Conservation (phyloP, 129 eudicot species). For the Saposhnikovia divaricata region DNA sequence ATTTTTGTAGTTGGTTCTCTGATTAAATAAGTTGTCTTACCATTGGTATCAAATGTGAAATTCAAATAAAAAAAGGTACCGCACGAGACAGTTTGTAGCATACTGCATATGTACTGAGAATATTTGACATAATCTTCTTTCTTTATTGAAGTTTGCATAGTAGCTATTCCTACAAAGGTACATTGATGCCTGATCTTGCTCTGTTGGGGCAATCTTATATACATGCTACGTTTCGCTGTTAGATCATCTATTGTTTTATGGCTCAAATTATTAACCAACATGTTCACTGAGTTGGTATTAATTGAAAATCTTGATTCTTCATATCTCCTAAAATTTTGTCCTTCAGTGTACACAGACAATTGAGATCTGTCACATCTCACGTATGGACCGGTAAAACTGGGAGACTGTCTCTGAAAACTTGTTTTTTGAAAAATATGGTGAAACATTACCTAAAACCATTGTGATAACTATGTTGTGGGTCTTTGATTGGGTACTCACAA, state of each 20-base stretch:
- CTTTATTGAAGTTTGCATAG: too few relatives aligned
- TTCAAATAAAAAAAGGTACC: neutral
- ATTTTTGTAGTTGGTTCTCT: too few relatives aligned
- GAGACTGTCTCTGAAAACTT: neutral
- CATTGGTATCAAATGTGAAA: neutral
- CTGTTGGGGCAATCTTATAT: neutral
- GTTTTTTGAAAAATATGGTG: neutral
- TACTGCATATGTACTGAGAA: neutral
- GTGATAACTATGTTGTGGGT: neutral
- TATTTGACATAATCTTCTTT: too few relatives aligned
- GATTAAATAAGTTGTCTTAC: too few relatives aligned
- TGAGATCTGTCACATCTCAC: neutral
- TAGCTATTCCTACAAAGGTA: neutral
- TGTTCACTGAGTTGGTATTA: neutral
- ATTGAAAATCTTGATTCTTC: neutral
- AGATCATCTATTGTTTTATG: neutral
- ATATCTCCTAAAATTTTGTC: neutral
- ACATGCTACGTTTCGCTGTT: neutral
- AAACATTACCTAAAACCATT: neutral
- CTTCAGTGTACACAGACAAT: neutral
- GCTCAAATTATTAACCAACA: neutral
- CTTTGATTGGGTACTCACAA: neutral
- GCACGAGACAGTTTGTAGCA: neutral
- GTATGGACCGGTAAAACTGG: neutral
- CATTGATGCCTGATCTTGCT: too few relatives aligned